Base-by-base conservation (phyloP, 2,329 filamentous ascomycete genomes). In the Chrysosporium keratinophilum region DNA sequence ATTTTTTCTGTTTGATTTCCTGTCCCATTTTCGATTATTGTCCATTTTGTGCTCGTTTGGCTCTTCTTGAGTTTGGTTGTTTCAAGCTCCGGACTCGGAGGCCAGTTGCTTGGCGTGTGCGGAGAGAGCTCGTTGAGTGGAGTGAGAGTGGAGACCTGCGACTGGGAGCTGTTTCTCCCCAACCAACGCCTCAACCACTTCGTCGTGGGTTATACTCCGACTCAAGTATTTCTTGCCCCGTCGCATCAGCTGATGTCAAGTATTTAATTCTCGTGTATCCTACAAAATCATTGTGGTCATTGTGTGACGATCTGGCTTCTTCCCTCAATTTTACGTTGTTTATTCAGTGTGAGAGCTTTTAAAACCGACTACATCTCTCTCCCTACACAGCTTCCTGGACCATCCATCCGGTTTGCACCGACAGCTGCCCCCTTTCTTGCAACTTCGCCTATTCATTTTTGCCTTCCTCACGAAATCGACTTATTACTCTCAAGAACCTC, bases 161-260 rank as follows among this genome's bases (percentile, higher is more conserved):
- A 28, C 17, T 23, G 15, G 17, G 14, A 44, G 42, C 42, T 44
- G 45, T 34, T 48, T 12, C 23, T 50, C 48, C 48, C 48, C 48
- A 50, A 50, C 48, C 37, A 50, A 50, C 39, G 31, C 20, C 48
- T 50, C 48, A 50, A 50, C 48, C 31, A 39, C 31, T 35, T 31
- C 43, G 10, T 14, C 5, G 41, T 28, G 17, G 35, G 34, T 19
- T 47, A 12, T 20, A 19, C 6, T n/a, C 37, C 20, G 33, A 28
- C 4, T 20, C 17, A 10, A 35, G 35, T 19, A 41, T 15, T 41
- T 19, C 1, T 19, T 19, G 7, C 19, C n/a, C n/a, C 9, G 39
- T 41, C 39, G 39, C 39, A 14, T 50, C 48, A 50, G 37, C 48
- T 50, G 48, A 50, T 43, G 33, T 20, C n/a, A 3, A 35, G 35